Evolutionary conservation across 1,284 basidiomycete species (phyloP).

Genomic region (Microstroma glucosiphilum): DNA sequence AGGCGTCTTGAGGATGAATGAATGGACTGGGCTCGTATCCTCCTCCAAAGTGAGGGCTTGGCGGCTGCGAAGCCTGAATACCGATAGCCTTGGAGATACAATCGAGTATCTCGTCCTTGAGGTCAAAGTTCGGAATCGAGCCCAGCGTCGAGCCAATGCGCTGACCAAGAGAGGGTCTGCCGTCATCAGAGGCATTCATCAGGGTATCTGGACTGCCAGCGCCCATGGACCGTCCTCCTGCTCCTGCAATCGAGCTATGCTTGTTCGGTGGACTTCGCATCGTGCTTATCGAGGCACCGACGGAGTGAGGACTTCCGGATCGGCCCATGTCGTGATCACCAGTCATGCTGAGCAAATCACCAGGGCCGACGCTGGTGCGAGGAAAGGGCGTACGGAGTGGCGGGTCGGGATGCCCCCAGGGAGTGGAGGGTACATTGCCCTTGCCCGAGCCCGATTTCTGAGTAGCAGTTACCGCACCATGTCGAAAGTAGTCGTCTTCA

Average conservation of each 20-base stretch:
- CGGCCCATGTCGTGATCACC: conserved; percentile 19
- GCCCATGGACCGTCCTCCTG: not conserved
- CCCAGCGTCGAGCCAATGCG: not conserved
- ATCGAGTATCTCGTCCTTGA: conserved; percentile 89
- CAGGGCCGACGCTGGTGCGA: conserved; percentile 51
- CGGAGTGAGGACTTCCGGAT: not conserved
- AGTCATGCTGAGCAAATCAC: conserved; percentile 57
- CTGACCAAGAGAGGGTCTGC: no score
- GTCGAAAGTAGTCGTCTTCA: conserved; percentile 9
- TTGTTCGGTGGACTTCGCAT: not conserved
- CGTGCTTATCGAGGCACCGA: not conserved
- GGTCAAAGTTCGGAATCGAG: conserved; percentile 66
- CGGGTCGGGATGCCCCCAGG: conserved; percentile 40
- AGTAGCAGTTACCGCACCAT: not conserved
- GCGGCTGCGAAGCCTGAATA: conserved; percentile 67
- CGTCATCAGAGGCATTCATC: no score
- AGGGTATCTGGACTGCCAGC: no score
- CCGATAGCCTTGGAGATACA: conserved; percentile 97
- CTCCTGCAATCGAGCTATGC: not conserved
- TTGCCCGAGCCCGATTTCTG: not conserved
- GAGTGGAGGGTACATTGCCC: conserved; percentile 20
- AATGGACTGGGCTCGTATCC: conserved; percentile 48
- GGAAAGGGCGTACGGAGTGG: conserved; percentile 40
- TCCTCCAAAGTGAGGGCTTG: conserved; percentile 35
- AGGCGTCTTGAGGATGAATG: conserved; percentile 26